Evolutionary conservation across 192 early-diverging fungal species (phyloP).

Genomic region (Coemansia sp.): DNA sequence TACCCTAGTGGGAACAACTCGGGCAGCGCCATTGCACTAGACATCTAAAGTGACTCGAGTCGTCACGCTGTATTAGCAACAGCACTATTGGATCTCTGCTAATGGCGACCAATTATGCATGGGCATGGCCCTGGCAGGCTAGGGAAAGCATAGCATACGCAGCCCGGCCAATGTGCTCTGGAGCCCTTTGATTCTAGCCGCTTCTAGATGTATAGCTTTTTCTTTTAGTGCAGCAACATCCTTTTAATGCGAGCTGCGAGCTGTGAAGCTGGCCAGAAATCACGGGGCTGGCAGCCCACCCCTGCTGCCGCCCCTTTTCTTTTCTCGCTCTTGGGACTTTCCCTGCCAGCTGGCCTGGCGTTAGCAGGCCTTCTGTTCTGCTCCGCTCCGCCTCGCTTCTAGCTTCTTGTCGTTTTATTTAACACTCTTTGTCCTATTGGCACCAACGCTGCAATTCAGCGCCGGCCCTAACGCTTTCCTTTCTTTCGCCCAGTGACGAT

Average conservation of each 20-base stretch:
- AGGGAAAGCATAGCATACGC: too few relatives aligned
- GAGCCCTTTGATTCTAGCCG: not conserved
- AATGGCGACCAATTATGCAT: not conserved
- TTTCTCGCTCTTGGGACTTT: not conserved
- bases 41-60: slow-evolving; percentile 19
- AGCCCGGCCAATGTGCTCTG: not conserved
- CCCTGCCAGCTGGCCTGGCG: too few relatives aligned
- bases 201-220: not conserved
- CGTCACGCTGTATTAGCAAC: not conserved
- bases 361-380: not conserved
- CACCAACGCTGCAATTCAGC: not conserved
- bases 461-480: not conserved
- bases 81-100: not conserved
- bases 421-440: not conserved
- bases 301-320: not conserved
- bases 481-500: not conserved
- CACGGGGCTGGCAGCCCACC: not conserved
- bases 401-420: not conserved
- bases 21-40: slow-evolving; percentile 33
- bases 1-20: slow-evolving; percentile 48
- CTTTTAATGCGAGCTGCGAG: too few relatives aligned
- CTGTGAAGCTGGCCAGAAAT: too few relatives aligned
- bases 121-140: too few relatives aligned
- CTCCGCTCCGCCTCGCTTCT: not conserved
- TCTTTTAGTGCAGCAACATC: not conserved